Evolutionary conservation across 2,329 filamentous ascomycete species (phyloP).

Genomic region (Fusarium transvaalense): DNA sequence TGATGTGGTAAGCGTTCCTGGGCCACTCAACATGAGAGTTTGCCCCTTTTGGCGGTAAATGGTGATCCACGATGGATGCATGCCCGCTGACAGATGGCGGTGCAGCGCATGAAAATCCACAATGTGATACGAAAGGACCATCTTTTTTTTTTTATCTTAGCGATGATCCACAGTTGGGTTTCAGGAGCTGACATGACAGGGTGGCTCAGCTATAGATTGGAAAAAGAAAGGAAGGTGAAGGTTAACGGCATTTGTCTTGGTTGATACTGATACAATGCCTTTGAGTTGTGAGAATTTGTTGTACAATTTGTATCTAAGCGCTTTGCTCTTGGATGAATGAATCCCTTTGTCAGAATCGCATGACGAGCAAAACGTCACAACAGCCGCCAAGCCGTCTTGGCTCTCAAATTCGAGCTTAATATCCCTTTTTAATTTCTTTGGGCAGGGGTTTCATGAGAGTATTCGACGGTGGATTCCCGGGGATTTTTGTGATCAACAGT

Average conservation of each 20-base stretch:
- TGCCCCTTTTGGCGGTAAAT: neutral
- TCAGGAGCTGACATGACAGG: constrained; percentile 12
- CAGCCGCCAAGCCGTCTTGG: constrained; percentile 36
- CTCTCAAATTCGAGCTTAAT: constrained; percentile 23
- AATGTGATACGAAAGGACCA: neutral
- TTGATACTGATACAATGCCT: neutral
- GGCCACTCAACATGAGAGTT: constrained; percentile 16
- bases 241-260: neutral
- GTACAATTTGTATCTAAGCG: constrained; percentile 1
- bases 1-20: constrained; percentile 12
- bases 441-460: constrained; percentile 1
- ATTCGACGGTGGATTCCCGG: constrained; percentile 6
- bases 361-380: constrained; percentile 3
- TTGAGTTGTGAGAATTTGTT: neutral
- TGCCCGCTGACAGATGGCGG: constrained; percentile 33
- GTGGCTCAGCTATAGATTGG: constrained; percentile 9
- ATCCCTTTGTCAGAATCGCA: neutral
- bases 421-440: constrained; percentile 37
- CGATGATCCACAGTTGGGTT: neutral
- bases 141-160: neutral
- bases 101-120: constrained; percentile 9
- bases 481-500: constrained; percentile 9
- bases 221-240: neutral
- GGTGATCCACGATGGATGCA: constrained; percentile 24
- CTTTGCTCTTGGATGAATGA: constrained; percentile 1